Conservation (phyloP, 2,329 filamentous ascomycete species). For the Cladosporium cucumerinum region DNA sequence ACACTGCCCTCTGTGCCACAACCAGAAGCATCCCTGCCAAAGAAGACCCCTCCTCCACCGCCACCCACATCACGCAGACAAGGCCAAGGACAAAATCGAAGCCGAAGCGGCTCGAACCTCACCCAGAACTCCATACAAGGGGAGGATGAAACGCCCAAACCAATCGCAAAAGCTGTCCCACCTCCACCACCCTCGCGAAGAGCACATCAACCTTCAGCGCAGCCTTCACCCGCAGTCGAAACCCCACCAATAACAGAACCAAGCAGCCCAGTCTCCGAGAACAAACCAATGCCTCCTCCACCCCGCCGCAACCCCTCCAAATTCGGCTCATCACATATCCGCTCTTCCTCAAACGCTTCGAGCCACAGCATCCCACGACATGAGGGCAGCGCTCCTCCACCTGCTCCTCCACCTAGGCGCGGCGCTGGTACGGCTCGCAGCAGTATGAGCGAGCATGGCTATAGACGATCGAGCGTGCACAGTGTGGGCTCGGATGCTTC, state of each 20-base stretch:
- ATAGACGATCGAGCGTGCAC: constrained; percentile 15
- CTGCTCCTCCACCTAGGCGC: constrained; percentile 31
- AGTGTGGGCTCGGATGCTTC: constrained; percentile 17
- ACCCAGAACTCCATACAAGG: constrained; percentile 16
- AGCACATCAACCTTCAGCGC: constrained; percentile 12
- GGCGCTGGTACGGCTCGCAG: constrained; percentile 23
- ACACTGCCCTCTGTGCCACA: neutral
- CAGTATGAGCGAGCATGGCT: constrained; percentile 23
- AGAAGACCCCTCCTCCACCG: constrained; percentile 56
- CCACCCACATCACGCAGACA: constrained; percentile 22
- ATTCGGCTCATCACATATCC: constrained; percentile 18
- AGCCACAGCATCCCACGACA: constrained; percentile 21
- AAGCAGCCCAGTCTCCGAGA: constrained; percentile 5
- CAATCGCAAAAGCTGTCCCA: constrained; percentile 24
- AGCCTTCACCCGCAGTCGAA: constrained; percentile 15
- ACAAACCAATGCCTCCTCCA: constrained; percentile 26
- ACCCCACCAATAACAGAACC: constrained; percentile 15
- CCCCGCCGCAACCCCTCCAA: constrained; percentile 29
- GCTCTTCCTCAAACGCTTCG: constrained; percentile 22
- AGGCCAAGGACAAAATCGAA: neutral
- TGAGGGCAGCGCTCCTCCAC: constrained; percentile 23
- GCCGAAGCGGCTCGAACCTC: constrained; percentile 16
- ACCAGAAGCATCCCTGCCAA: neutral
- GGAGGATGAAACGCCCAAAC: constrained; percentile 15
- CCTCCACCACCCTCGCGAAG: constrained; percentile 32